Evolutionary conservation across 108 stramenopile species (phyloP), one percentile per base, ranked within the genome.

Genomic region (Nitzschia sp.): DNA sequence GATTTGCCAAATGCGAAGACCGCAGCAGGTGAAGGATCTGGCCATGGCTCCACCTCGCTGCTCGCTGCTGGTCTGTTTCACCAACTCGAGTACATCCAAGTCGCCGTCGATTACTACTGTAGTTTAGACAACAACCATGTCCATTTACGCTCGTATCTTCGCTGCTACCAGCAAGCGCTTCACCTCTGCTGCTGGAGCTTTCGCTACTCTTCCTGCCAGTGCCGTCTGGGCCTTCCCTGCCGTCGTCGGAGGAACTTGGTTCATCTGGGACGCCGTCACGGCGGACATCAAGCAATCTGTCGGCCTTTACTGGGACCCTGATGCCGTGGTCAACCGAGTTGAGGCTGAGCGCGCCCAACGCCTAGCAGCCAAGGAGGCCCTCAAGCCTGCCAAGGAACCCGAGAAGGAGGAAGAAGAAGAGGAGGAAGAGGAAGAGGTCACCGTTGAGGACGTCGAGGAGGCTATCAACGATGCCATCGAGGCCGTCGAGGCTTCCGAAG

Each of bases 271-370:
- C 10, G 75, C 69, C 39, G 17, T 76, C 8, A 70, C 68, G 41
- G 63, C 67, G 9, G 75, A 76, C 9, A 64, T 76, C 55, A 76
- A 58, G 48, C 20, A 57, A 41, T 39, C 42, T 37, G 38, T 76
- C 5, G 75, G 75, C 21, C 41, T 76, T 40, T 70, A 69, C 39
- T 70, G 51, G 50, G 75, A 76, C 59, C 69, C 68, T n/a, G 62
- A 69, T 54, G 29, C 52, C 24, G 75, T 62, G 19, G 44, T 76
- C 12, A 76, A 76, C 3, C 51, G 57, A 22, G 75, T 76, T 3
- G 75, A 76, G 41, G 67, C 67, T 38, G 75, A 76, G 34, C 61
- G 64, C 8, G 55, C 19, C 11, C 40, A 69, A 54, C 68, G 75
- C 17, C 17, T 76, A 17, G 75, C 44, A 39, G 75, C 62, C 12